Percentiles rank a stretch among this genome's conserved stretches.
These are phyloP conservation scores for Suillus subluteus DNA, from an alignment of 768 basidiomycete genomes.

Conservation along the genomic window DNA sequence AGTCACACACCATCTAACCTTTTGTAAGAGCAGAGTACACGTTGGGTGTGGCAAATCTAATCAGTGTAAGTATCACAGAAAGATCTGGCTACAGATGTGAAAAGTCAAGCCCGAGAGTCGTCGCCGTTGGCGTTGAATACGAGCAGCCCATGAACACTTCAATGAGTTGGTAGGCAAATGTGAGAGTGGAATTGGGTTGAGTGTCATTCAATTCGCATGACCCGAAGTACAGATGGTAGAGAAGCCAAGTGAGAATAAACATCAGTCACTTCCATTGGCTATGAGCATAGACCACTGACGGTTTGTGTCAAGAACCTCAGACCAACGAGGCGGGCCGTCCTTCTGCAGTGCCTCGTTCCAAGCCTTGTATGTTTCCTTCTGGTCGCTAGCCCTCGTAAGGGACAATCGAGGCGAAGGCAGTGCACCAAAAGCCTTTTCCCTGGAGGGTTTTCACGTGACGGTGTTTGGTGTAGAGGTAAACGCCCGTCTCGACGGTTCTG, in stretches of 20 bases:
- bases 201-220: neutral
- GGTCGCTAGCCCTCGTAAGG: neutral
- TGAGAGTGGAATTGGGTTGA: neutral
- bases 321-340: neutral
- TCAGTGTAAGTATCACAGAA: neutral
- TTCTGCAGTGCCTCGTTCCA: neutral
- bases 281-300: neutral
- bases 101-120: neutral
- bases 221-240: neutral
- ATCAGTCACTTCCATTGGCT: neutral
- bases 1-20: neutral
- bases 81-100: neutral
- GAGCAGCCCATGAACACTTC: neutral
- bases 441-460: neutral
- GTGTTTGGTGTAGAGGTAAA: neutral
- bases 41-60: neutral
- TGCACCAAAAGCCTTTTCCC: neutral
- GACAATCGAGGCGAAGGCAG: neutral
- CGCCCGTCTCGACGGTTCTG: neutral
- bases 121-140: neutral
- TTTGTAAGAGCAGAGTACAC: neutral
- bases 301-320: neutral
- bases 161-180: neutral
- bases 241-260: neutral
- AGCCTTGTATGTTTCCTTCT: neutral